Evolutionary conservation across 2,329 filamentous ascomycete genomes (phyloP).

Genomic region (Calonectria pseudoturangicola): DNA sequence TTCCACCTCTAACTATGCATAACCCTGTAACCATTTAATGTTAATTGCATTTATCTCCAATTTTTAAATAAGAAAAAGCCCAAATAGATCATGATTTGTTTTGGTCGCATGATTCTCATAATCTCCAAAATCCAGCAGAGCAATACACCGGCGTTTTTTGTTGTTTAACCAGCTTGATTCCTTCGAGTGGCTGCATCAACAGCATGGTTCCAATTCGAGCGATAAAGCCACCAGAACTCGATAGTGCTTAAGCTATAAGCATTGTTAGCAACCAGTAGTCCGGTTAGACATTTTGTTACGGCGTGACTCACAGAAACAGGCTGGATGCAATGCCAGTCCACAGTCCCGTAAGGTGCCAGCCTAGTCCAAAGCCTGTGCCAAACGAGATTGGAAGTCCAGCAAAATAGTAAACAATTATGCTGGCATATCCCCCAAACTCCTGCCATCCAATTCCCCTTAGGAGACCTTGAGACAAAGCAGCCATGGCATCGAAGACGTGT

Average conservation of each 20-base stretch:
- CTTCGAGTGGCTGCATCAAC: not conserved
- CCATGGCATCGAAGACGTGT: constrained; percentile 91
- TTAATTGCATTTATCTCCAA: too few relatives aligned
- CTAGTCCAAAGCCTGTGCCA: constrained; percentile 83
- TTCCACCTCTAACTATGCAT: too few relatives aligned
- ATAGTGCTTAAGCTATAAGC: not conserved
- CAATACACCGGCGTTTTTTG: not conserved
- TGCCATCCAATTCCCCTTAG: constrained; percentile 91
- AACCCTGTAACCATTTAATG: too few relatives aligned
- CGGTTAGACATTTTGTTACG: too few relatives aligned
- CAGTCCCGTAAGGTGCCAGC: constrained; percentile 87
- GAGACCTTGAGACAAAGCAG: constrained; percentile 87
- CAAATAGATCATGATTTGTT: too few relatives aligned
- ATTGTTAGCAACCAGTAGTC: not conserved
- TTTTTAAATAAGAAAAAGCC: too few relatives aligned
- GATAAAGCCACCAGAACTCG: constrained; percentile 18
- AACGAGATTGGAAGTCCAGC: constrained; percentile 91
- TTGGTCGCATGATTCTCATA: too few relatives aligned
- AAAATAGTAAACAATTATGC: constrained; percentile 90
- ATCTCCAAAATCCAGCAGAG: not conserved
- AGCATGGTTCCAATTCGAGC: not conserved
- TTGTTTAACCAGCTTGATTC: not conserved
- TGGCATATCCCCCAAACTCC: constrained; percentile 91
- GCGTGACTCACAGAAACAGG: constrained; percentile 1
- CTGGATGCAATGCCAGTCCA: constrained; percentile 70